Evolutionary conservation across 2,329 filamentous ascomycete species (phyloP).

Genomic region (Orbilia javanica): DNA sequence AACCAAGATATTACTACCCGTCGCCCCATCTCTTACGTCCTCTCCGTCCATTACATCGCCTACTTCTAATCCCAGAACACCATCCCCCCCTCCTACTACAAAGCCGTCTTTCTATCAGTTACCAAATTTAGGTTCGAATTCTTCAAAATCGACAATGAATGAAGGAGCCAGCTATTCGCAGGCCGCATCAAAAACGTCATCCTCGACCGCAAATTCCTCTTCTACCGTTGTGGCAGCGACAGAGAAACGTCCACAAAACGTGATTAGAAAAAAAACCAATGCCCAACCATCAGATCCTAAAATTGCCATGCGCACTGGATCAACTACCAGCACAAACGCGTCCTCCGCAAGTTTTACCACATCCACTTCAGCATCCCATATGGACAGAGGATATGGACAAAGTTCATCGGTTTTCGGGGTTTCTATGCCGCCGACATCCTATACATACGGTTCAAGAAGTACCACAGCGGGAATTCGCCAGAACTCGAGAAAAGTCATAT

Average conservation of each 20-base stretch:
- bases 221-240: constrained; percentile 29
- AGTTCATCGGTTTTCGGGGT: constrained; percentile 40
- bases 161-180: constrained; percentile 35
- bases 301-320: constrained; percentile 48
- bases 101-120: constrained; percentile 27
- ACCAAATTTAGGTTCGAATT: constrained; percentile 22
- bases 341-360: constrained; percentile 55
- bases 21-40: constrained; percentile 32
- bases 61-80: constrained; percentile 50
- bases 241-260: constrained; percentile 45
- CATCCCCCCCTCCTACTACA: constrained; percentile 41
- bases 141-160: constrained; percentile 42
- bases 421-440: constrained; percentile 50
- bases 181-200: constrained; percentile 19
- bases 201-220: constrained; percentile 37
- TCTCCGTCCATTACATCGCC: constrained; percentile 36
- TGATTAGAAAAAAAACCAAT: constrained; percentile 40
- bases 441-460: constrained; percentile 52
- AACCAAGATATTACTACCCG: constrained; percentile 37
- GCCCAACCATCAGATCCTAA: constrained; percentile 31
- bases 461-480: constrained; percentile 27
- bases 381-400: constrained; percentile 43
- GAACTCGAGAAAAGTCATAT: constrained; percentile 30
- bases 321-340: constrained; percentile 50
- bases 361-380: constrained; percentile 47